Evolutionary conservation across 345 rosid genomes (phyloP).

Genomic region (Excoecaria cochinchinensis): DNA sequence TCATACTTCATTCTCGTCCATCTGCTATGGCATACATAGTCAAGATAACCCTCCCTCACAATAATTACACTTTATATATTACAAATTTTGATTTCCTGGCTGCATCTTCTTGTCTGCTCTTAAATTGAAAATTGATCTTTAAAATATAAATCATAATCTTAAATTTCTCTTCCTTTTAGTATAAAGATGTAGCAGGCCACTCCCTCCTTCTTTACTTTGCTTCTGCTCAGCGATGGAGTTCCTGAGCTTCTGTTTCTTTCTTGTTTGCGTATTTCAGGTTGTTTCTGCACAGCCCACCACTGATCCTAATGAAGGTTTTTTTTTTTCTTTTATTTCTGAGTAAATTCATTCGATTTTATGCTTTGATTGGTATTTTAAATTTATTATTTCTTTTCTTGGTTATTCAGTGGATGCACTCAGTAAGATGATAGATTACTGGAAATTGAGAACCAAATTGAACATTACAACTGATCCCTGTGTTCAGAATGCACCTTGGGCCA

Average conservation of each 20-base stretch:
- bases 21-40: not conserved
- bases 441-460: slow-evolving; percentile 41
- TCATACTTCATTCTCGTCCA: not conserved
- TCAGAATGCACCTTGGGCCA: slow-evolving; percentile 40
- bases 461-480: slow-evolving; percentile 43
- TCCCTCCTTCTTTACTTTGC: too few relatives aligned
- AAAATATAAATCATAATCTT: too few relatives aligned
- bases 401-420: slow-evolving; percentile 46
- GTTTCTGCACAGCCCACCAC: slow-evolving; percentile 43
- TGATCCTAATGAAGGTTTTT: slow-evolving; percentile 46
- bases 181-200: not conserved
- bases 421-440: slow-evolving; percentile 47
- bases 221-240: slow-evolving; percentile 29
- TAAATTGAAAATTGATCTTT: slow-evolving; percentile 19
- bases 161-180: too few relatives aligned
- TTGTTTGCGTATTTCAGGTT: slow-evolving; percentile 32
- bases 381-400: not conserved
- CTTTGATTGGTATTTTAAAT: not conserved
- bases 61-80: not conserved
- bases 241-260: slow-evolving; percentile 23
- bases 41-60: not conserved
- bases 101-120: slow-evolving; percentile 18
- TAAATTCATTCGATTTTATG: not conserved
- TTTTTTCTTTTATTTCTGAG: not conserved
- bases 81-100: not conserved